phyloP scores from a whole-genome alignment of 192 early-diverging fungal species.

The Haplosporangium gracile region DNA sequence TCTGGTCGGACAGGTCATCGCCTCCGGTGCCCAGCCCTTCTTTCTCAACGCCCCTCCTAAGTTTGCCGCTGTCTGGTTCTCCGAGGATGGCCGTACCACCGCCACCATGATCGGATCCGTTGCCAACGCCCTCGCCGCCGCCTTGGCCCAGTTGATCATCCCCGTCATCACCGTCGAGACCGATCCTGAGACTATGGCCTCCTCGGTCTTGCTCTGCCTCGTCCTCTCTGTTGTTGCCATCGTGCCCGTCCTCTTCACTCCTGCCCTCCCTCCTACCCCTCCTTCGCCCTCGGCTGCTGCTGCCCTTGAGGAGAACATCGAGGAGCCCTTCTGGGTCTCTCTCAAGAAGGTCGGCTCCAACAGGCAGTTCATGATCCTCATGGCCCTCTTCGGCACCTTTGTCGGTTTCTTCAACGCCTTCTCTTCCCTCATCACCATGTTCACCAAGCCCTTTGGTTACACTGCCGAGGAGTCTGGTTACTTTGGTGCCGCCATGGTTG shows the following conservation, averaged over 20 bases:
- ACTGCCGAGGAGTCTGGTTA: constrained; percentile 62
- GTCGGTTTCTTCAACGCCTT: constrained; percentile 65
- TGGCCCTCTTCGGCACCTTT: constrained; percentile 62
- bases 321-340: constrained; percentile 52
- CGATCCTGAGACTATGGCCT: constrained; percentile 34
- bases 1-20: constrained; percentile 64
- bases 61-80: constrained; percentile 70
- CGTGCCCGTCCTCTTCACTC: constrained; percentile 61
- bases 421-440: constrained; percentile 62
- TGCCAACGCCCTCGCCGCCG: constrained; percentile 63
- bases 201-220: constrained; percentile 60
- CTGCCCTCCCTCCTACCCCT: constrained; percentile 60
- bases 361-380: constrained; percentile 61
- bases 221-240: constrained; percentile 53
- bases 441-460: constrained; percentile 62
- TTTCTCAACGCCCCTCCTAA: constrained; percentile 68
- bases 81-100: constrained; percentile 59
- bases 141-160: constrained; percentile 63
- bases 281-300: constrained; percentile 62
- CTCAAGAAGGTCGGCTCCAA: constrained; percentile 59
- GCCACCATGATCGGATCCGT: constrained; percentile 65
- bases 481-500: constrained; percentile 68
- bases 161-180: constrained; percentile 54
- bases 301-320: constrained; percentile 38
- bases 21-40: constrained; percentile 66